A percentile compares a stretch with the other conserved stretches of the same genome.
Conservation (phyloP, 2,329 filamentous ascomycete genomes). For the Ploettnerulaceae sp. region DNA sequence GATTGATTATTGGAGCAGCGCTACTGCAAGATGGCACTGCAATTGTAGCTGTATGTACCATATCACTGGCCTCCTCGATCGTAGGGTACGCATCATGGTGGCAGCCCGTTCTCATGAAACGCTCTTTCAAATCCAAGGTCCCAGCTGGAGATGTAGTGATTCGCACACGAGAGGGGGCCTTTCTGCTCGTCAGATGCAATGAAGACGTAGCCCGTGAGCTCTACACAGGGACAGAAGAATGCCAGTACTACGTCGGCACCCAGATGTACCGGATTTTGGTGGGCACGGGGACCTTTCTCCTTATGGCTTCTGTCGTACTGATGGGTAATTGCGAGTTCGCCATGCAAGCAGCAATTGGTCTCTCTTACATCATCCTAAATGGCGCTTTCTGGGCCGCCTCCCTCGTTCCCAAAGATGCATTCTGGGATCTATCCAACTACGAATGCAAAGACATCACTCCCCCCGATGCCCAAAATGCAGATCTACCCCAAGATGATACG, state of each 20-base stretch:
- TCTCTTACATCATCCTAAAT: conserved; percentile 54
- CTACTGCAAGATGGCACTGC: conserved; percentile 46
- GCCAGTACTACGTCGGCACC: conserved; percentile 47
- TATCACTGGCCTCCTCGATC: conserved; percentile 44
- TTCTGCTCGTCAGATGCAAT: conserved; percentile 51
- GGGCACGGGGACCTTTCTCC: conserved; percentile 51
- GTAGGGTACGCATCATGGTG: conserved; percentile 48
- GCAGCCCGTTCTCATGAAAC: conserved; percentile 49
- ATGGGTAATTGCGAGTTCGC: conserved; percentile 59
- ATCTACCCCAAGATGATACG: conserved; percentile 35
- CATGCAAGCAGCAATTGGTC: conserved; percentile 54
- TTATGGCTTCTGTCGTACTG: conserved; percentile 58
- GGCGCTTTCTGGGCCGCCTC: conserved; percentile 49
- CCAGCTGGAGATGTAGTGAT: conserved; percentile 57
- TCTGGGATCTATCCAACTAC: conserved; percentile 57
- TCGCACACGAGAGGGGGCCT: conserved; percentile 54
- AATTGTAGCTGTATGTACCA: conserved; percentile 45
- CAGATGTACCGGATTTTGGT: conserved; percentile 49
- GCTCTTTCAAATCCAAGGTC: conserved; percentile 41
- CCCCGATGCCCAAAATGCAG: conserved; percentile 36
- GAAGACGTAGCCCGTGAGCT: conserved; percentile 59
- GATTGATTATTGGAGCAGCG: conserved; percentile 42
- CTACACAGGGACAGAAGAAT: conserved; percentile 56
- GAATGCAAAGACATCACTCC: conserved; percentile 40
- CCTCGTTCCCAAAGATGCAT: conserved; percentile 38